Percentiles rank a stretch among this genome's conserved stretches.
These are phyloP conservation scores for Fusarium sp. DNA, from an alignment of 2,329 filamentous ascomycete genomes.

Conservation along the genomic window DNA sequence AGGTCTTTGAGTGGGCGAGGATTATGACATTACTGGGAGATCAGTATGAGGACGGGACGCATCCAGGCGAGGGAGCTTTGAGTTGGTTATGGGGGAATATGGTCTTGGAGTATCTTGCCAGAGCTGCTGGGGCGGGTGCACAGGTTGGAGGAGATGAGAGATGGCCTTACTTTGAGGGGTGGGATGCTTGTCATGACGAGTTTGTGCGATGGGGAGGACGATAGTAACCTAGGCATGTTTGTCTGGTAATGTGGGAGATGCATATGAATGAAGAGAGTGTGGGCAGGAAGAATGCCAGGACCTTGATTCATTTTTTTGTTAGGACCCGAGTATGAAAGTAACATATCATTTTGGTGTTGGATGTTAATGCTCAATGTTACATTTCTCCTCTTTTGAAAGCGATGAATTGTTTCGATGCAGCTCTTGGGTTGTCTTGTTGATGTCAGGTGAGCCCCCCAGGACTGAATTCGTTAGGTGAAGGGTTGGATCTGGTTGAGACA, in stretches of 20 bases:
- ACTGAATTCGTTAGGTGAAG: not conserved
- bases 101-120: conserved; percentile 11
- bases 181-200: conserved; percentile 6
- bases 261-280: not conserved
- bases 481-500: conserved; percentile 15
- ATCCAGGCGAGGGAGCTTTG: not conserved
- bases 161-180: conserved; percentile 17
- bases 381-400: conserved; percentile 31
- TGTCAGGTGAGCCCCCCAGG: conserved; percentile 10
- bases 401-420: conserved; percentile 17
- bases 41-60: not conserved
- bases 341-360: not conserved
- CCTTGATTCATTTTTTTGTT: too few species aligned
- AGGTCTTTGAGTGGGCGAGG: conserved; percentile 8
- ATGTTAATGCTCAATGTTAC: conserved; percentile 20
- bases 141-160: not conserved
- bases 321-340: not conserved
- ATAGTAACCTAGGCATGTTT: not conserved
- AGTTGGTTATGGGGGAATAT: conserved; percentile 13
- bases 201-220: not conserved
- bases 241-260: not conserved
- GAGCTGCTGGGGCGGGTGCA: not conserved
- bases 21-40: not conserved
- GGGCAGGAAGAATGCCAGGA: not conserved
- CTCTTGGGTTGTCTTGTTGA: conserved; percentile 4